Percentiles rank a stretch among this genome's conserved stretches.
These are phyloP conservation scores for Candida tallmaniae DNA, from an alignment of 805 yeast species.

Conservation along the genomic window DNA sequence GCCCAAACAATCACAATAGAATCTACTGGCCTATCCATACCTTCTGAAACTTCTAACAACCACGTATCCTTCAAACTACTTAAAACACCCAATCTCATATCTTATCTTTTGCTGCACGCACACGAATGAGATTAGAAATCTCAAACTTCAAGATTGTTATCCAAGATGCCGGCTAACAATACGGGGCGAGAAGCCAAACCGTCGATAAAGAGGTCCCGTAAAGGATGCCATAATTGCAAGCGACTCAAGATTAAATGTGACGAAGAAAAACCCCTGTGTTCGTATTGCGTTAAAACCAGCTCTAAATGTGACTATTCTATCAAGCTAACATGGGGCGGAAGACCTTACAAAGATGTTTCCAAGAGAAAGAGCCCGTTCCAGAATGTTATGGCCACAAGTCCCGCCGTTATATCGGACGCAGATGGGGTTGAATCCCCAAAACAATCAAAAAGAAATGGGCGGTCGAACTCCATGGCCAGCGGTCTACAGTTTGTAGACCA, in stretches of 20 bases:
- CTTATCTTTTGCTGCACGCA: no score
- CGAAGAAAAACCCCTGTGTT: conserved; percentile 60
- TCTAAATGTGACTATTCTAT: conserved; percentile 59
- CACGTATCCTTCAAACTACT: no score
- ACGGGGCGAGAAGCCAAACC: not conserved
- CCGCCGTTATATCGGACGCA: no score
- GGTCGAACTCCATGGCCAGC: no score
- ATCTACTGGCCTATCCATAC: no score
- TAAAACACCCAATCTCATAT: no score
- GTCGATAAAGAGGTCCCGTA: conserved; percentile 23
- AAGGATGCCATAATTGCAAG: conserved; percentile 62
- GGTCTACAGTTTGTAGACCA: no score
- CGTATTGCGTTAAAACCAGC: conserved; percentile 46
- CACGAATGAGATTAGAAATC: no score
- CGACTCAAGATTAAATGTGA: conserved; percentile 64
- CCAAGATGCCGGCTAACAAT: not conserved
- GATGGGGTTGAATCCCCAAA: not conserved
- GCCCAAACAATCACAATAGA: no score
- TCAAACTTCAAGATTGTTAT: no score
- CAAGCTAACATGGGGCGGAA: conserved; percentile 69
- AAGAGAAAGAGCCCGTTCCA: conserved; percentile 20
- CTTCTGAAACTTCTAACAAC: no score
- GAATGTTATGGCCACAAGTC: not conserved
- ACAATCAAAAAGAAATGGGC: no score
- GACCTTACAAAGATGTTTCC: conserved; percentile 50